A percentile compares a stretch with the other conserved stretches of the same genome.
These are phyloP conservation scores for Dendrobium huoshanense DNA, from an alignment of 106 monocot species.

Conservation along the genomic window DNA sequence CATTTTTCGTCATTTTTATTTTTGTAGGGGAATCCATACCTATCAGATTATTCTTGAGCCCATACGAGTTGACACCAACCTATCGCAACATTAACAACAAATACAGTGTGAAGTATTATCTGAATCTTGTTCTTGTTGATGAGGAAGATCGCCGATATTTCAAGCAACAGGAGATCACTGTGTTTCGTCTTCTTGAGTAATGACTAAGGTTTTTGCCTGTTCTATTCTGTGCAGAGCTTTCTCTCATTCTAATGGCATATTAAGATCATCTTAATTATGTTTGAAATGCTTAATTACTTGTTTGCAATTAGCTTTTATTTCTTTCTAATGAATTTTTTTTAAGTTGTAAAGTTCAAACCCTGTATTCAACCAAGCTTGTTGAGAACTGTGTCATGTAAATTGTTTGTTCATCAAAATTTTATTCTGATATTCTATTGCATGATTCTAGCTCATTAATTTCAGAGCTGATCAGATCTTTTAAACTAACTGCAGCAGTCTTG, in stretches of 20 bases:
- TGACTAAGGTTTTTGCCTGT: neutral
- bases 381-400: too few relatives aligned
- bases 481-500: too few relatives aligned
- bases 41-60: constrained; percentile 65
- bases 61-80: constrained; percentile 73
- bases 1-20: neutral
- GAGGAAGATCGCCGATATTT: constrained; percentile 74
- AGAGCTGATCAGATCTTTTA: too few relatives aligned
- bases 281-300: neutral
- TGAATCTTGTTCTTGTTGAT: constrained; percentile 73
- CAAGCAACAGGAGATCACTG: constrained; percentile 77
- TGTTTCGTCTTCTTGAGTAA: constrained; percentile 55
- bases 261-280: neutral
- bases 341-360: too few relatives aligned
- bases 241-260: neutral
- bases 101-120: constrained; percentile 74
- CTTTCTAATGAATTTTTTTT: too few relatives aligned
- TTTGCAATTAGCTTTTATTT: too few relatives aligned
- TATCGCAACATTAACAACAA: constrained; percentile 82
- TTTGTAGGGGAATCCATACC: constrained; percentile 72
- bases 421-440: too few relatives aligned
- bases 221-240: neutral
- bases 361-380: too few relatives aligned
- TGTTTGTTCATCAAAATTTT: too few relatives aligned
- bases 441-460: too few relatives aligned